phyloP scores from a whole-genome alignment of 1,139 yeast genomes.

The Hansenula lynferdii region DNA sequence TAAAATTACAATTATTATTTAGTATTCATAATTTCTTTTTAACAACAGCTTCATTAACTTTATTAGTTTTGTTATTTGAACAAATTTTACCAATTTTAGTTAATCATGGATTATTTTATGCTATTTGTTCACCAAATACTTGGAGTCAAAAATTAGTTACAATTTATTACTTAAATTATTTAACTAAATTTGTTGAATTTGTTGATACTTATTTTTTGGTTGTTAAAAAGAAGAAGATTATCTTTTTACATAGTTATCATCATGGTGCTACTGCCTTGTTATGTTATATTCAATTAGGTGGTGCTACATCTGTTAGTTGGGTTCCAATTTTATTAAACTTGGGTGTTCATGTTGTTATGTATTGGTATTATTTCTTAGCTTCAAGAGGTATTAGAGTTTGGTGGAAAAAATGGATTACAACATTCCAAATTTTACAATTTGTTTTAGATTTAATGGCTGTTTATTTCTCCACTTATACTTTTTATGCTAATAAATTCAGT shows the following conservation, averaged over 20 bases:
- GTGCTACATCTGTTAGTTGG: slow-evolving; percentile 91
- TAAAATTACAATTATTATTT: slow-evolving; percentile 67
- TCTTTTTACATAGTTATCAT: slow-evolving; percentile 93
- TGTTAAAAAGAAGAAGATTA: slow-evolving; percentile 82
- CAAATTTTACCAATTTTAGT: slow-evolving; percentile 81
- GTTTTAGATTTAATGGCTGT: slow-evolving; percentile 85
- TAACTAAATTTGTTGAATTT: slow-evolving; percentile 78
- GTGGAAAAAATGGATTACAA: slow-evolving; percentile 99
- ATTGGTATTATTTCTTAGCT: slow-evolving; percentile 94
- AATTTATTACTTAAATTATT: slow-evolving; percentile 74
- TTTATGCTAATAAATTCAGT: slow-evolving; percentile 58
- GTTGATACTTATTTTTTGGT: slow-evolving; percentile 91
- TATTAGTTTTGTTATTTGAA: slow-evolving; percentile 70
- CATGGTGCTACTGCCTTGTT: slow-evolving; percentile 97
- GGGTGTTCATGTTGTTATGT: slow-evolving; percentile 95
- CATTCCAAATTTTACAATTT: slow-evolving; percentile 93
- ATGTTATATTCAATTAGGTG: slow-evolving; percentile 91
- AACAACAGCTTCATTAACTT: slow-evolving; percentile 62
- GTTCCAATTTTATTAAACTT: slow-evolving; percentile 87
- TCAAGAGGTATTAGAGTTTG: slow-evolving; percentile 95
- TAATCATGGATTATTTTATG: slow-evolving; percentile 75
- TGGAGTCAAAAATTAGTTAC: slow-evolving; percentile 86
- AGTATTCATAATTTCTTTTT: slow-evolving; percentile 79
- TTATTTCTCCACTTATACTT: slow-evolving; percentile 88
- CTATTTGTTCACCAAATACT: slow-evolving; percentile 75